These are phyloP conservation scores for Penicillium sp. DNA, from an alignment of 2,329 filamentous ascomycete genomes.

Conservation along the genomic window DNA sequence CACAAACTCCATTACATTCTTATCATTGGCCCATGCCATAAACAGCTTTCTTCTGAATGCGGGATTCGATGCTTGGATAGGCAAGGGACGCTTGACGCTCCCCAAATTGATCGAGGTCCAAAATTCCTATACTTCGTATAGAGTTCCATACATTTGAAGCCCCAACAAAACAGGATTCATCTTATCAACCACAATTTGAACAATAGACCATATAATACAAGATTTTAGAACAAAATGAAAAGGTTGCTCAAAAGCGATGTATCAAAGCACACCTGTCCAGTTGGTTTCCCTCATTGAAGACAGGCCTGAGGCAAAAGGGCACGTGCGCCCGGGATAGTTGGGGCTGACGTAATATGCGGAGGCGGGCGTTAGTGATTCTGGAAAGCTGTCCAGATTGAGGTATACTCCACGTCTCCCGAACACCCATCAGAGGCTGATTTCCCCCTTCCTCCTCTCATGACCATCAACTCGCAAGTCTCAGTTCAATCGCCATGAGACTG, in stretches of 20 bases:
- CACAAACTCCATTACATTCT: neutral
- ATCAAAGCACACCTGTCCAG: too few relatives aligned
- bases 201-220: too few relatives aligned
- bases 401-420: constrained; percentile 29
- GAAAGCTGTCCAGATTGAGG: constrained; percentile 37
- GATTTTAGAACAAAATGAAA: too few relatives aligned
- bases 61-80: neutral
- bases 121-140: too few relatives aligned
- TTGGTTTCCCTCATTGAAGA: too few relatives aligned
- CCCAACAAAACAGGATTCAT: too few relatives aligned
- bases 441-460: constrained; percentile 34
- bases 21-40: neutral
- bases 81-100: neutral
- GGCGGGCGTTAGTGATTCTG: constrained; percentile 25
- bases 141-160: too few relatives aligned
- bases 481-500: constrained; percentile 52
- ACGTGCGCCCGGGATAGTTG: constrained; percentile 20
- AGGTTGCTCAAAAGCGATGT: too few relatives aligned
- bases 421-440: constrained; percentile 13
- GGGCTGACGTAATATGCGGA: constrained; percentile 38
- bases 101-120: too few relatives aligned
- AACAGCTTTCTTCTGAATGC: neutral
- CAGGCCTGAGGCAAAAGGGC: constrained; percentile 4
- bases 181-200: too few relatives aligned
- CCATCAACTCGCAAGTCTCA: constrained; percentile 32